Base-by-base conservation (phyloP, 805 yeast species). In the Lachancea kluyveri region DNA sequence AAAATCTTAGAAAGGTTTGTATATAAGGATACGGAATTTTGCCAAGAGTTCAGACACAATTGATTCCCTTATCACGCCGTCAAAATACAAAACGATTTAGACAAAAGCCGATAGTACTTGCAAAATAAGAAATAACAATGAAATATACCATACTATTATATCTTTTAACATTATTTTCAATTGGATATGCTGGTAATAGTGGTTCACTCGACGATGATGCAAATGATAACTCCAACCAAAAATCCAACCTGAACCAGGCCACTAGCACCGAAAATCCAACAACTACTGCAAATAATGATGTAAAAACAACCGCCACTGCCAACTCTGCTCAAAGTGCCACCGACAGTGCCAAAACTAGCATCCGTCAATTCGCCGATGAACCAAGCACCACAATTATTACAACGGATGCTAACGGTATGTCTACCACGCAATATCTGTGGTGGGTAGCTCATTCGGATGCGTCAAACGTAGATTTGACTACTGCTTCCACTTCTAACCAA, bases 401-500 rank as follows among this genome's bases (percentile, higher is more conserved):
- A 12, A 47, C 52, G 2, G 43, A 49, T 27, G 41, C 35, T 8
- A 26, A 34, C 13, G 51, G 50, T 8, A 30, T 32, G 5, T 33
- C 44, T 2, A 40, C 45, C 3, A 44, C 52, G 13, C 33, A 43
- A 35, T 34, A 30, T n/a, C 19, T 46, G 16, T 43, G 48, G 50
- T 43, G 35, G 30, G 22, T 37, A 15, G 37, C 46, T 12, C 30
- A 26, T 12, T 10, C n/a, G n/a, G n/a, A n/a, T n/a, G n/a, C n/a
- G n/a, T n/a, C n/a, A n/a, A n/a, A n/a, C n/a, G n/a, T n/a, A n/a
- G n/a, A n/a, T n/a, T n/a, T n/a, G n/a, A n/a, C n/a, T 24, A n/a
- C 33, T 4, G 28, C 31, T 13, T 10, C 33, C 11, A 11, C 34
- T 12, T 21, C 32, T 7, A 28, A 22, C 17, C 23, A 37, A 2